These are phyloP conservation scores for Xylariaceae sp. DNA, from an alignment of 2,329 filamentous ascomycete species.

Conservation along the genomic window DNA sequence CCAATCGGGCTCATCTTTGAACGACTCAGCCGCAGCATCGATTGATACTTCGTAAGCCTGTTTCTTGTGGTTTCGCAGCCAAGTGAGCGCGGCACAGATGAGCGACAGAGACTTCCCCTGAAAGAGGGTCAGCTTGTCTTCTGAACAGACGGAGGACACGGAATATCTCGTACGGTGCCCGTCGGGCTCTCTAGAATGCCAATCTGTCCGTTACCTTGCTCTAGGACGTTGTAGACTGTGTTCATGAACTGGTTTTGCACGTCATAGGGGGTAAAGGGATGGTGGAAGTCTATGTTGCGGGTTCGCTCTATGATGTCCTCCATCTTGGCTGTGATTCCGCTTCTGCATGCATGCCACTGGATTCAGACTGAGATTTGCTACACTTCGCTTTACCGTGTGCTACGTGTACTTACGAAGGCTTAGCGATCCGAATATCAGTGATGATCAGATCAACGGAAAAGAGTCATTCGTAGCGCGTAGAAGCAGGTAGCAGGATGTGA, in stretches of 20 bases:
- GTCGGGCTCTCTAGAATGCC: slow-evolving; percentile 94
- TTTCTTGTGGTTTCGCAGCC: slow-evolving; percentile 79
- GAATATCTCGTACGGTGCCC: slow-evolving; percentile 50
- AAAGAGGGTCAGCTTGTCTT: slow-evolving; percentile 16
- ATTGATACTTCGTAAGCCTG: slow-evolving; percentile 50
- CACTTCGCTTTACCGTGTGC: not conserved
- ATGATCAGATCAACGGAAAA: not conserved
- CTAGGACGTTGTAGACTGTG: slow-evolving; percentile 71
- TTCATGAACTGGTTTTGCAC: slow-evolving; percentile 88
- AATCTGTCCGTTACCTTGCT: slow-evolving; percentile 64
- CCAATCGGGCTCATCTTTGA: slow-evolving; percentile 74
- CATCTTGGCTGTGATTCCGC: slow-evolving; percentile 14
- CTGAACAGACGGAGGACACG: not conserved
- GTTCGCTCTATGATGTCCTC: slow-evolving; percentile 24
- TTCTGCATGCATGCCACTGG: not conserved
- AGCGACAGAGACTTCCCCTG: slow-evolving; percentile 86
- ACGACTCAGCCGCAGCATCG: slow-evolving; percentile 38
- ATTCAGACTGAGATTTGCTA: not conserved
- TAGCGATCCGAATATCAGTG: not conserved
- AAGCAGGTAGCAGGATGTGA: not conserved
- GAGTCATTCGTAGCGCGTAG: not conserved
- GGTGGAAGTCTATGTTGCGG: slow-evolving; percentile 62
- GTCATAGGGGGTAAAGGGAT: slow-evolving; percentile 81
- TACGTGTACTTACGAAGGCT: not conserved
- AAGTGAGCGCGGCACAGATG: slow-evolving; percentile 83